These are phyloP conservation scores for Candida morakotiae DNA, from an alignment of 805 yeast genomes.

Conservation along the genomic window DNA sequence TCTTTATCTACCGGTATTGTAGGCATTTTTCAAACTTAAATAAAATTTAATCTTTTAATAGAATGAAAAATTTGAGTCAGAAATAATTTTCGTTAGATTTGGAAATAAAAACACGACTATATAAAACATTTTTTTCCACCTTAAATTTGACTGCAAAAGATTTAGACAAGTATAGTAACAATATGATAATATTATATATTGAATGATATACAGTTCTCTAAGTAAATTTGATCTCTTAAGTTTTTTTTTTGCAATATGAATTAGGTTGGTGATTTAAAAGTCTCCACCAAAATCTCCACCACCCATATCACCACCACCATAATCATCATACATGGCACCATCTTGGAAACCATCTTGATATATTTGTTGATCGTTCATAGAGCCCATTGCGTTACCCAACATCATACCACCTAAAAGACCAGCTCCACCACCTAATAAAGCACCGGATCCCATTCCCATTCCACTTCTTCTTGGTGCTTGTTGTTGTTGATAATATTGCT, in stretches of 20 bases:
- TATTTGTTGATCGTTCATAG: constrained; percentile 21
- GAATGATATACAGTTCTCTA: too few species aligned
- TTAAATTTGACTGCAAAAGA: too few species aligned
- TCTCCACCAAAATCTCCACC: constrained; percentile 30
- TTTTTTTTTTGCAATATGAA: too few species aligned
- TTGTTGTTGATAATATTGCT: constrained; percentile 16
- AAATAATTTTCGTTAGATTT: background rate
- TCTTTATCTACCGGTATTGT: constrained; percentile 93
- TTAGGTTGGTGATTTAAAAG: too few species aligned
- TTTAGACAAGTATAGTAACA: too few species aligned
- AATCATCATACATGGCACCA: constrained; percentile 29
- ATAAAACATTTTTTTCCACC: too few species aligned
- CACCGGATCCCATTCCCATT: constrained; percentile 42
- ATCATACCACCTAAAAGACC: constrained; percentile 63
- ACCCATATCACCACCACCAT: constrained; percentile 28
- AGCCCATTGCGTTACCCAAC: constrained; percentile 41
- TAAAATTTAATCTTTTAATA: background rate
- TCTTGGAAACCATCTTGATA: constrained; percentile 28
- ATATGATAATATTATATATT: too few species aligned
- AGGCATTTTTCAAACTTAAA: constrained; percentile 60
- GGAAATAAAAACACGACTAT: background rate
- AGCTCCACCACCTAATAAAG: constrained; percentile 47
- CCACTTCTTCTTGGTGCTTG: constrained; percentile 32
- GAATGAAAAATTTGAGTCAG: constrained; percentile 7
- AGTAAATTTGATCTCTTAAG: too few species aligned